Evolutionary conservation across 2,329 filamentous ascomycete species (phyloP).

Genomic region (Knufia fluminis): DNA sequence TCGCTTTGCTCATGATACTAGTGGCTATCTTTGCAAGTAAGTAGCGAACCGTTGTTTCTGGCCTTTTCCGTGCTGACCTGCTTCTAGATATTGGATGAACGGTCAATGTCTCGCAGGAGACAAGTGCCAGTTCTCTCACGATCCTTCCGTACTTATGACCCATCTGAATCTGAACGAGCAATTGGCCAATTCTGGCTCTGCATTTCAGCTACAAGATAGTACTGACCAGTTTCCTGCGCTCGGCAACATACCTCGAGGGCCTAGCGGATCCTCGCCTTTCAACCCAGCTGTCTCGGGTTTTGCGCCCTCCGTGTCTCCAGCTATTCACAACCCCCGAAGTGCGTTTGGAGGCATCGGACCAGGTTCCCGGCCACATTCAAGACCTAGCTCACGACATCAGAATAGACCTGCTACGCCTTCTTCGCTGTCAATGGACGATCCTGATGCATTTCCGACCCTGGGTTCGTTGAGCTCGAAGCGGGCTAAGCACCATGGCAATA

Average conservation of each 20-base stretch:
- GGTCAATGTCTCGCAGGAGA: slow-evolving; percentile 90
- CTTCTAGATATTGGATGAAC: slow-evolving; percentile 77
- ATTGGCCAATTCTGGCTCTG: slow-evolving; percentile 46
- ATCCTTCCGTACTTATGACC: slow-evolving; percentile 75
- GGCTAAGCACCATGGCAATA: slow-evolving; percentile 87
- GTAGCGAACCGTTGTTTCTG: slow-evolving; percentile 34
- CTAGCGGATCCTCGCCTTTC: slow-evolving; percentile 33
- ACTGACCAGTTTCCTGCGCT: slow-evolving; percentile 77
- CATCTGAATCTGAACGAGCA: slow-evolving; percentile 60
- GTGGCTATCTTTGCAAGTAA: slow-evolving; percentile 95
- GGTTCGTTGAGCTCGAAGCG: slow-evolving; percentile 66
- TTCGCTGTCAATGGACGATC: slow-evolving; percentile 75
- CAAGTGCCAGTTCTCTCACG: slow-evolving; percentile 94
- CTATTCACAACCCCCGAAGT: slow-evolving; percentile 14
- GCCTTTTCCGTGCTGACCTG: slow-evolving; percentile 23
- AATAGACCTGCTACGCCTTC: slow-evolving; percentile 47
- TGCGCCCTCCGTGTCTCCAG: slow-evolving; percentile 17
- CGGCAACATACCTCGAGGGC: slow-evolving; percentile 31
- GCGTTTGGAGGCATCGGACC: slow-evolving; percentile 18
- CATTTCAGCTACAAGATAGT: slow-evolving; percentile 67
- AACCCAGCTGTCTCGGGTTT: slow-evolving; percentile 32
- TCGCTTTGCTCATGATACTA: slow-evolving; percentile 91
- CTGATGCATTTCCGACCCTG: slow-evolving; percentile 86
- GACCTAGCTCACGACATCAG: slow-evolving; percentile 74
- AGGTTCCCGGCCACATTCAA: slow-evolving; percentile 61